A percentile compares a stretch with the other conserved stretches of the same genome.
Conservation (phyloP, 768 basidiomycete genomes). For the Clitopilus passeckerianus region DNA sequence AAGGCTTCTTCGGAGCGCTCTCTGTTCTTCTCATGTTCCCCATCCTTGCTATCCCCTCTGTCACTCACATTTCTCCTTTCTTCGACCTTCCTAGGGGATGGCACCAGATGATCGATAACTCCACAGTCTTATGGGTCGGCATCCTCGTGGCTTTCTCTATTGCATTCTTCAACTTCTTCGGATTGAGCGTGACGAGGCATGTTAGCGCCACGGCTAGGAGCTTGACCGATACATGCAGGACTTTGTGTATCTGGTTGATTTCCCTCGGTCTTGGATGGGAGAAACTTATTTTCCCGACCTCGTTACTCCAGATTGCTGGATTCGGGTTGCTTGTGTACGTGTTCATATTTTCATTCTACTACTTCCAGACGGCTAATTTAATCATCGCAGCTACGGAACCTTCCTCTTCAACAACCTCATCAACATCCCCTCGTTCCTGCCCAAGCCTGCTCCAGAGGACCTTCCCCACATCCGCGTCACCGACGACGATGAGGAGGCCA, state of each 20-base stretch:
- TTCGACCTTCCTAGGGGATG: conserved; percentile 91
- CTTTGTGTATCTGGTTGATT: conserved; percentile 93
- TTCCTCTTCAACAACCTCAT: conserved; percentile 92
- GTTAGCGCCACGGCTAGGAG: conserved; percentile 91
- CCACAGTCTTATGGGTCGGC: conserved; percentile 62
- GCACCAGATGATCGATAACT: conserved; percentile 80
- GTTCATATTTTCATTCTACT: conserved; percentile 2
- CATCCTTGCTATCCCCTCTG: conserved; percentile 65
- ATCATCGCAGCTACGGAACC: conserved; percentile 3
- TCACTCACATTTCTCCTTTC: conserved; percentile 59
- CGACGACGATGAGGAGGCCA: conserved; percentile 39
- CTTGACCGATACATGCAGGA: conserved; percentile 92
- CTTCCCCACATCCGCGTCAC: conserved; percentile 24
- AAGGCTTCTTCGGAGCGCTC: conserved; percentile 86
- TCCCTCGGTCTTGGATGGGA: conserved; percentile 92
- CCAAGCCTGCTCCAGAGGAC: conserved; percentile 34
- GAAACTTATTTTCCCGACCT: conserved; percentile 73
- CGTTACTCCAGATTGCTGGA: conserved; percentile 75
- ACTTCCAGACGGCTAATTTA: background rate
- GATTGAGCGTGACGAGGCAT: conserved; percentile 86
- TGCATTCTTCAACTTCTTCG: conserved; percentile 84
- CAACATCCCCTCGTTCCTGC: conserved; percentile 54
- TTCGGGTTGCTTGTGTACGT: conserved; percentile 89
- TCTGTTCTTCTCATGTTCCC: conserved; percentile 80
- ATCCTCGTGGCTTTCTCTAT: conserved; percentile 75